Conservation (phyloP, 1,139 yeast genomes). For the Zygosaccharomyces pseudobailii region DNA sequence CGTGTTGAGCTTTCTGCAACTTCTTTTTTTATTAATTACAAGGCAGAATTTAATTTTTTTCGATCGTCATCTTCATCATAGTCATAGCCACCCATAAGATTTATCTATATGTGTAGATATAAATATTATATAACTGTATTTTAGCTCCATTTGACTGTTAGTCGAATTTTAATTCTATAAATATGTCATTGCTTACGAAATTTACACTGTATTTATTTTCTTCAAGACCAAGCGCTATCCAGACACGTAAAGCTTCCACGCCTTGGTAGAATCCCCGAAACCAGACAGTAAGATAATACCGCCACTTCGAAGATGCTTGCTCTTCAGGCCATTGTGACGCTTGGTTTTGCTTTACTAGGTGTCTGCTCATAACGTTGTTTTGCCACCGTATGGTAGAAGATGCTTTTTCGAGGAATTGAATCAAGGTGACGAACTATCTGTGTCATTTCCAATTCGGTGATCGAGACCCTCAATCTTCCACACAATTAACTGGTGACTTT, state of each 20-base stretch:
- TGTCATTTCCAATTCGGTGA: conserved; percentile 94
- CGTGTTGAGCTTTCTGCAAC: neutral
- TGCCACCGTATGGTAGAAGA: conserved; percentile 81
- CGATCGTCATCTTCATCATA: conserved; percentile 4
- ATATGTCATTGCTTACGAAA: neutral
- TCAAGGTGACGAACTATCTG: conserved; percentile 79
- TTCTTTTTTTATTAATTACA: neutral
- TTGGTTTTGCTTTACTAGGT: conserved; percentile 25
- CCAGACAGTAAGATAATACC: neutral
- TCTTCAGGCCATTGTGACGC: conserved; percentile 11
- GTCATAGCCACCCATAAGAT: conserved; percentile 1
- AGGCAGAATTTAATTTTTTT: conserved; percentile 1
- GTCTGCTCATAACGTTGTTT: conserved; percentile 71
- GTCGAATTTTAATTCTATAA: neutral
- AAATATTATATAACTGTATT: conserved; percentile 15
- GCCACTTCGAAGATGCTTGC: neutral
- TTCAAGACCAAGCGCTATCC: neutral
- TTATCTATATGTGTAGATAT: conserved; percentile 6
- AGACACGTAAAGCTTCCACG: conserved; percentile 1
- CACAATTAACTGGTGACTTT: conserved; percentile 76
- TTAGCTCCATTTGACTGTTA: conserved; percentile 12
- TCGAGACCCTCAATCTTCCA: conserved; percentile 72
- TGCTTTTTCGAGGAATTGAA: conserved; percentile 85
- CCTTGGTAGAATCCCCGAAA: neutral
- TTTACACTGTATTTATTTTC: neutral